Evolutionary conservation across 2,329 filamentous ascomycete species (phyloP), one percentile per base, ranked within the genome.

Genomic region (Stylonectria norvegica): DNA sequence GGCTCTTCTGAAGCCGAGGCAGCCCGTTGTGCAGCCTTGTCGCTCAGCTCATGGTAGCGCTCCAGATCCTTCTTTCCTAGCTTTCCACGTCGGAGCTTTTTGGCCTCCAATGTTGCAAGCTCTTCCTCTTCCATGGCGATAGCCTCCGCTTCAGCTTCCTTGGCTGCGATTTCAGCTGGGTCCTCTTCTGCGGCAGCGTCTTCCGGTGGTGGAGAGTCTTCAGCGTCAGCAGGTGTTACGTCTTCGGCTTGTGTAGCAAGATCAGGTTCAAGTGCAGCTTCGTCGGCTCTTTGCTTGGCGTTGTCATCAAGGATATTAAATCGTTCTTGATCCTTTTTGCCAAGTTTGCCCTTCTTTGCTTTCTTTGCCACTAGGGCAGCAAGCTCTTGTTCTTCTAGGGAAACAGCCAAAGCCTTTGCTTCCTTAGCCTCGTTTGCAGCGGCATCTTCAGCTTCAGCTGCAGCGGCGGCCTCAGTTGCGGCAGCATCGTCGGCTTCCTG

Each of bases 61-160:
- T 75, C 69, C 36, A 72, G 59, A 22, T 72, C 71, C 43, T 64
- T 71, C 51, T 67, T 75, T 5, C 53, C 56, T 7, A 72, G 49
- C 43, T 63, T 75, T 43, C 62, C 60, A 57, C 72, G 78, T 51
- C 70, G 73, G 6, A 64, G 65, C 49, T 73, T 76, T 55, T 76
- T 78, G 19, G 65, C 62, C 8, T 17, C 19, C 8, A 32, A 19
- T 9, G 30, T 30, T 8, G 17, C 36, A 19, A 16, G 20, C 11
- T 23, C 37, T 29, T 23, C 34, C 18, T 55, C 53, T 17, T 46
- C 49, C 28, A 57, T 56, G 18, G 42, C 28, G 18, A 45, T 39
- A 18, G 17, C 30, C 20, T 37, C 20, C 11, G 34, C 41, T 8
- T 27, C 27, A 29, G 27, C 27, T 9, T 29, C 38, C 18, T 38